Percentiles rank a stretch among this genome's conserved stretches.
phyloP scores from a whole-genome alignment of 1,139 yeast species.

The Saccharomyces pastorianus region DNA sequence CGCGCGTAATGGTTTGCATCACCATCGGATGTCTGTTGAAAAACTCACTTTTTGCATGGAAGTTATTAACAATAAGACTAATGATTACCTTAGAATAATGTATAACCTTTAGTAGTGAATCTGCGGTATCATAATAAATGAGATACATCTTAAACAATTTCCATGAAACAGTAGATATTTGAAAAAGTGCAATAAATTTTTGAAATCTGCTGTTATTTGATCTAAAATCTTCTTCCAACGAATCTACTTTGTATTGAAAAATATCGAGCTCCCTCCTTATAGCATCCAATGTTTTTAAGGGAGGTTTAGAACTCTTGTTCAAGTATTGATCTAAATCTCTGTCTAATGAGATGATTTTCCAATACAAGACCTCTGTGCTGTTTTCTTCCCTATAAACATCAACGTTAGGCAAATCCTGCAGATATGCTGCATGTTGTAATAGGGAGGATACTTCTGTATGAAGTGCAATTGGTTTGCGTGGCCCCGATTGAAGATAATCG shows the following conservation, averaged over 20 bases:
- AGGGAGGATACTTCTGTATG: conserved; percentile 25
- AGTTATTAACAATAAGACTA: conserved; percentile 18
- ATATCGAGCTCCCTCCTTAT: conserved; percentile 21
- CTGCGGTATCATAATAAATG: conserved; percentile 19
- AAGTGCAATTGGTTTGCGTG: conserved; percentile 16
- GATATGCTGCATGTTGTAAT: conserved; percentile 25
- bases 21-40: conserved; percentile 26
- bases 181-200: conserved; percentile 17
- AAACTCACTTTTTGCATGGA: conserved; percentile 8
- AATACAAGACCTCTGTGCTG: conserved; percentile 23
- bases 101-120: conserved; percentile 15
- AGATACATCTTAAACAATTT: conserved; percentile 21
- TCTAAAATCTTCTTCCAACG: conserved; percentile 8
- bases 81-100: conserved; percentile 18
- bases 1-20: conserved; percentile 15
- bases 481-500: conserved; percentile 25
- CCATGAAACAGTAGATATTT: conserved; percentile 23
- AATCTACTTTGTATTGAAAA: conserved; percentile 14
- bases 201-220: conserved; percentile 21
- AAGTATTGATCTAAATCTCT: conserved; percentile 26
- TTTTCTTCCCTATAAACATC: conserved; percentile 27
- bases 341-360: conserved; percentile 29
- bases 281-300: conserved; percentile 27
- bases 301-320: conserved; percentile 19
- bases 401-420: conserved; percentile 20